Conservation (phyloP, 164 flowering plant species). For the Taxillus chinensis region DNA sequence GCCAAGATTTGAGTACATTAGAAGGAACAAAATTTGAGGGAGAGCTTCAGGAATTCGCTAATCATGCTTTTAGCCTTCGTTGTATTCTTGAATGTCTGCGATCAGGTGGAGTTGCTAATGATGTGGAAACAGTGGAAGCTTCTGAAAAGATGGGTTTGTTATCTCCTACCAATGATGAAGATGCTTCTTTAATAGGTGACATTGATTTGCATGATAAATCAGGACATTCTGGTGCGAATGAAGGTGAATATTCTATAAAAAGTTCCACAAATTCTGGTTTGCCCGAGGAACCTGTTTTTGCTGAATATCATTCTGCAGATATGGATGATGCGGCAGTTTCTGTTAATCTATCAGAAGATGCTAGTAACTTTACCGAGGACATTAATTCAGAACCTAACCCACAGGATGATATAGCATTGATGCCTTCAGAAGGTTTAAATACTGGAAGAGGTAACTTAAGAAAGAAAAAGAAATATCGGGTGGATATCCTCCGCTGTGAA, state of each 20-base stretch:
- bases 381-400: slow-evolving; percentile 16
- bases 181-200: slow-evolving; percentile 22
- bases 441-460: slow-evolving; percentile 25
- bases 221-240: slow-evolving; percentile 12
- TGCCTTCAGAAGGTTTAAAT: slow-evolving; percentile 25
- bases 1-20: slow-evolving; percentile 76
- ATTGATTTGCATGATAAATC: slow-evolving; percentile 14
- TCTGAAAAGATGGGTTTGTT: slow-evolving; percentile 15
- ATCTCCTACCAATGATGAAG: slow-evolving; percentile 23
- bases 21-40: slow-evolving; percentile 98
- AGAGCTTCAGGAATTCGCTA: slow-evolving; percentile 95
- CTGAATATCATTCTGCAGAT: slow-evolving; percentile 21
- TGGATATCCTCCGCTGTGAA: slow-evolving; percentile 96
- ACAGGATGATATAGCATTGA: slow-evolving; percentile 29
- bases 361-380: slow-evolving; percentile 17
- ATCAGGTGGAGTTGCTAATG: slow-evolving; percentile 65
- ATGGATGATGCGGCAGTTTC: slow-evolving; percentile 17
- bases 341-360: slow-evolving; percentile 16
- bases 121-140: slow-evolving; percentile 25
- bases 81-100: slow-evolving; percentile 75
- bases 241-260: slow-evolving; percentile 14
- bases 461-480: slow-evolving; percentile 54
- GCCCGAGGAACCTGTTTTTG: slow-evolving; percentile 16
- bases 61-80: slow-evolving; percentile 91
- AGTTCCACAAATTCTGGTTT: slow-evolving; percentile 13